These are phyloP conservation scores for Ophiostoma tasmaniense DNA, from an alignment of 2,329 filamentous ascomycete genomes.

Conservation along the genomic window DNA sequence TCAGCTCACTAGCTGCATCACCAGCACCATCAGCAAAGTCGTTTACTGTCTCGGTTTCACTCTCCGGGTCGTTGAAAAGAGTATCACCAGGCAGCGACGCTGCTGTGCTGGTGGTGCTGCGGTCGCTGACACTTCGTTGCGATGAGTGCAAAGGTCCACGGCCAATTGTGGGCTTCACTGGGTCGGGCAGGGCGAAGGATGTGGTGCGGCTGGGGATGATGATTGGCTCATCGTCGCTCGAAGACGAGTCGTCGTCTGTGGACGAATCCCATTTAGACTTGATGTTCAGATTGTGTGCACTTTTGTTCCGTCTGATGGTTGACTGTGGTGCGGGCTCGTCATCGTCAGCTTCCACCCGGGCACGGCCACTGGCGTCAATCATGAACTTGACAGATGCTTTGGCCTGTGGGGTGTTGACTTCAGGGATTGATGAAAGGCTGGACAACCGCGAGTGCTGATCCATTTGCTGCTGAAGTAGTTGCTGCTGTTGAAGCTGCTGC, in stretches of 20 bases:
- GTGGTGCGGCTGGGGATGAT: conserved; percentile 53
- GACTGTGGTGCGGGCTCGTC: conserved; percentile 23
- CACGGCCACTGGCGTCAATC: conserved; percentile 54
- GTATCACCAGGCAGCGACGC: conserved; percentile 24
- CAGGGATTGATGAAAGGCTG: conserved; percentile 50
- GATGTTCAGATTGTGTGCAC: conserved; percentile 22
- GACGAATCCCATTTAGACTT: conserved; percentile 37
- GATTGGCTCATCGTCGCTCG: conserved; percentile 56
- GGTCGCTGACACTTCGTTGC: conserved; percentile 42
- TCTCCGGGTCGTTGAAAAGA: conserved; percentile 37
- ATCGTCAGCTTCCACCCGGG: conserved; percentile 43
- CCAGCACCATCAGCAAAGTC: conserved; percentile 34
- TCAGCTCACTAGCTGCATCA: conserved; percentile 52
- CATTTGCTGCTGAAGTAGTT: conserved; percentile 16
- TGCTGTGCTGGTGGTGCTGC: conserved; percentile 36
- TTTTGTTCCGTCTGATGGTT: conserved; percentile 18
- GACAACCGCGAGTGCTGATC: conserved; percentile 40
- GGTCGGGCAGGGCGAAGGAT: conserved; percentile 50
- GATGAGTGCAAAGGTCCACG: conserved; percentile 38
- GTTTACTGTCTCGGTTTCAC: conserved; percentile 51
- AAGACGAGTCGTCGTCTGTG: conserved; percentile 43
- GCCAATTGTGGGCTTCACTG: conserved; percentile 37
- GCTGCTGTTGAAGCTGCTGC: conserved; percentile 6
- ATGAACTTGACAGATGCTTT: conserved; percentile 53
- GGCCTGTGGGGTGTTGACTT: conserved; percentile 33